phyloP scores from a whole-genome alignment of 768 basidiomycete genomes.

The Mycena floridula region DNA sequence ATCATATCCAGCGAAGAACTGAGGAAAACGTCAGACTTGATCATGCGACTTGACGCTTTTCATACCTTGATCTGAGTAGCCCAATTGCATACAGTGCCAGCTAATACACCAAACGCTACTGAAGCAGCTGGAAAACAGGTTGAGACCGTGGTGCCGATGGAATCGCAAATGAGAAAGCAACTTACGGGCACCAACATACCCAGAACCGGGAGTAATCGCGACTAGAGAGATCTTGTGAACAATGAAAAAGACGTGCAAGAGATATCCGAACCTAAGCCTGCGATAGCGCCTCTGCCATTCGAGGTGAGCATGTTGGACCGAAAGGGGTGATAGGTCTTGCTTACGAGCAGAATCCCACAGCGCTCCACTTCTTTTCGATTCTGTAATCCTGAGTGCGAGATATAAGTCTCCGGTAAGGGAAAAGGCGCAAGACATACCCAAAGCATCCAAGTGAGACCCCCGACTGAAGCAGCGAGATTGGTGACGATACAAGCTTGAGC shows the following conservation, averaged over 20 bases:
- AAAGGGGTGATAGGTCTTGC: no score
- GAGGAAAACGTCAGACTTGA: no score
- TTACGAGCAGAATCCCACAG: constrained; percentile 93
- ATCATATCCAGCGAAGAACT: constrained; percentile 66
- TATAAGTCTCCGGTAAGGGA: background rate
- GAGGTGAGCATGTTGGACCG: no score
- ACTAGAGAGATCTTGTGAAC: no score
- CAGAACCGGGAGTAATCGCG: constrained; percentile 80
- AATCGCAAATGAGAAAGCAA: constrained; percentile 8
- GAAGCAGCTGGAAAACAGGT: constrained; percentile 51
- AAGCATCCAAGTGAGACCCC: constrained; percentile 88
- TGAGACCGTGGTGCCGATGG: background rate
- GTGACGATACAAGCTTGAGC: constrained; percentile 88
- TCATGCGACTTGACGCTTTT: no score
- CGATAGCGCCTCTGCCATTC: no score
- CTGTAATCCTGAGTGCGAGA: constrained; percentile 62
- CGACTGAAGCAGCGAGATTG: constrained; percentile 83
- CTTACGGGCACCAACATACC: constrained; percentile 72
- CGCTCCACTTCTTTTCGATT: constrained; percentile 88
- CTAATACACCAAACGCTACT: constrained; percentile 79
- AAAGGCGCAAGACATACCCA: constrained; percentile 41
- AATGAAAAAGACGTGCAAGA: no score
- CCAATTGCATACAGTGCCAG: constrained; percentile 84
- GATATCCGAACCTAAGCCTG: no score
- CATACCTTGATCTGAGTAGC: constrained; percentile 95